These are phyloP conservation scores for Hansfordia pulvinata DNA, from an alignment of 2,329 filamentous ascomycete species.

Conservation along the genomic window DNA sequence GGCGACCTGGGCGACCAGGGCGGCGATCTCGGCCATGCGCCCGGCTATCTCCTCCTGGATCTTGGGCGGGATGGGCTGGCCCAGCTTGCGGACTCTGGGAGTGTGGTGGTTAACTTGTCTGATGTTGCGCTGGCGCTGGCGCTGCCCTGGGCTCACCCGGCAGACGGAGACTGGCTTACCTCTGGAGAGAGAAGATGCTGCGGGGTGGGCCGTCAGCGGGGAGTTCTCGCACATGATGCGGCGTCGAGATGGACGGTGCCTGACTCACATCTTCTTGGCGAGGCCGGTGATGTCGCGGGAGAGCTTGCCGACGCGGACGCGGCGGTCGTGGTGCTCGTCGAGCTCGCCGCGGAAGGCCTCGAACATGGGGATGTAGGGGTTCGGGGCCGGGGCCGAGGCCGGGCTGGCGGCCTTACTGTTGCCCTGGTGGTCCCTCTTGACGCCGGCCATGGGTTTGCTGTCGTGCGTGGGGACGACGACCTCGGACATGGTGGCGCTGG, in stretches of 20 bases:
- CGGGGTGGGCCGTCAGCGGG: conserved; percentile 1
- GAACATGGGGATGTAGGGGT: conserved; percentile 62
- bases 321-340: conserved; percentile 86
- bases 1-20: conserved; percentile 53
- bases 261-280: conserved; percentile 85
- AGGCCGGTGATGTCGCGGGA: conserved; percentile 85
- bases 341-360: conserved; percentile 74
- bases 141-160: too few relatives aligned
- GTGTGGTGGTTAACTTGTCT: conserved; percentile 4
- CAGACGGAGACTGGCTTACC: conserved; percentile 30
- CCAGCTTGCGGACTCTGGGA: conserved; percentile 48
- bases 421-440: conserved; percentile 41
- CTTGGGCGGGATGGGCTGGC: conserved; percentile 48
- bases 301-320: conserved; percentile 80
- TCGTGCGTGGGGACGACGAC: conserved; percentile 10
- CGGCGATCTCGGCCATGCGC: conserved; percentile 57
- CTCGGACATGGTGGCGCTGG: conserved; percentile 8
- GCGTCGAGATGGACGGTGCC: too few relatives aligned
- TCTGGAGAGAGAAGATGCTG: conserved; percentile 75
- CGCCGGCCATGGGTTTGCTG: conserved; percentile 21
- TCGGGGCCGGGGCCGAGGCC: conserved; percentile 20
- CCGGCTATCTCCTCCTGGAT: conserved; percentile 58
- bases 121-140: conserved; percentile 3
- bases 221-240: neutral
- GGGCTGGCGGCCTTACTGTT: conserved; percentile 24